Evolutionary conservation across 1,284 basidiomycete species (phyloP).

Genomic region (Phellopilus nigrolimitatus): DNA sequence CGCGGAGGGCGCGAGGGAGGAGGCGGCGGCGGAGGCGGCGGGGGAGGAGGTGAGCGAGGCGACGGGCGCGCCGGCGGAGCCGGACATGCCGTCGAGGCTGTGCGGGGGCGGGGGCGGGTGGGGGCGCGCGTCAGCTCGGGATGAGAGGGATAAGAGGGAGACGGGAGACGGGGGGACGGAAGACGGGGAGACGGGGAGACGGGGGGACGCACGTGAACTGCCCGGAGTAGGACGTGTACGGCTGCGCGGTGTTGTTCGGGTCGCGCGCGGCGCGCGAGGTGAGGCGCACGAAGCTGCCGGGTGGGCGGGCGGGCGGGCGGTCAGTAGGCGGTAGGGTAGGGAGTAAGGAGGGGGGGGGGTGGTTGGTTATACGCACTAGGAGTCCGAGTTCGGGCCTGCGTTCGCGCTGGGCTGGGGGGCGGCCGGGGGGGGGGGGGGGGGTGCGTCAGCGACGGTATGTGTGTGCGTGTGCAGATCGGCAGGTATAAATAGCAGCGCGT

Average conservation of each 20-base stretch:
- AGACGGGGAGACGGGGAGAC: background rate
- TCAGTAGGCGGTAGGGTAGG: too few relatives aligned
- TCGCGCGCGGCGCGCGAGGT: conserved; percentile 12
- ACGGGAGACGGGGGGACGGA: background rate
- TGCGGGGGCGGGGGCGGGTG: too few relatives aligned
- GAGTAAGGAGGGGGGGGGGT: background rate
- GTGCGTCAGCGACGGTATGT: too few relatives aligned
- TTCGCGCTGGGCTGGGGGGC: conserved; percentile 10
- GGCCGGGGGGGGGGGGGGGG: too few relatives aligned
- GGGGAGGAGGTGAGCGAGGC: conserved; percentile 11
- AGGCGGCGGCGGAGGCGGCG: background rate
- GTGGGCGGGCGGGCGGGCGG: too few relatives aligned
- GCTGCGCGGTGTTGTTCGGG: conserved; percentile 13
- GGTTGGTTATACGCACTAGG: conserved; percentile 12
- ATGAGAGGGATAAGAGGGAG: too few relatives aligned
- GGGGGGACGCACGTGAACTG: conserved; percentile 14
- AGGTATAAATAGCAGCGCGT: too few relatives aligned
- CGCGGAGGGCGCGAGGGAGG: background rate
- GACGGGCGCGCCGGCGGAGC: conserved; percentile 2
- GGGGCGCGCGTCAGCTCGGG: too few relatives aligned
- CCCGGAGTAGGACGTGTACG: conserved; percentile 18
- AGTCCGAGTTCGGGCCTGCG: conserved; percentile 17
- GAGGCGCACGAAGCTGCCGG: too few relatives aligned
- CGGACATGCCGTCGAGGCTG: conserved; percentile 18
- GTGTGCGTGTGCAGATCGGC: too few relatives aligned